Evolutionary conservation across 192 early-diverging fungal genomes (phyloP), one percentile per base, ranked within the genome.

Genomic region (Ramicandelaber brevisporus): DNA sequence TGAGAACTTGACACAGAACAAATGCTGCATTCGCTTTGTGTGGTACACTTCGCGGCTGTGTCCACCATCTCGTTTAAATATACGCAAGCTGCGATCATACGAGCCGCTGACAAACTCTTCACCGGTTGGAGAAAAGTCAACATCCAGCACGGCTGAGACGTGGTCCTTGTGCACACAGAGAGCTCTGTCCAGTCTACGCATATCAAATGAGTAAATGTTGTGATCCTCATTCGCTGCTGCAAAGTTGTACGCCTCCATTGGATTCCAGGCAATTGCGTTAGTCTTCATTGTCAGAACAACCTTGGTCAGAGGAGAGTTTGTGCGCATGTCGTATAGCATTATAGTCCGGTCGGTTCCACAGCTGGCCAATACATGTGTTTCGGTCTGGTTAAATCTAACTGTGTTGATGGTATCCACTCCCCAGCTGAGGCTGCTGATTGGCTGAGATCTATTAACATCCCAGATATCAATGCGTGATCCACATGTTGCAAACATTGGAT

Each of bases 241-340:
- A 57, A 99, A 96, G 40, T 72, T 85, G 49, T 79, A 89, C 3
- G 93, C 84, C 45, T 95, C 86, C 85, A 96, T 93, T 3, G 93
- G 93, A 47, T 99, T 99, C 93, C 93, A 99, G 10, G 80, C 55
- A 27, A 99, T 83, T 6, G 93, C 82, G 47, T 99, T 99, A 14
- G 84, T 81, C 33, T 68, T 68, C 59, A 89, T 53, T 25, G 65
- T 55, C 64, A 89, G 60, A 34, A 87, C 48, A 15, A 74, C 42
- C 48, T 96, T 96, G 14, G 69, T 58, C 22, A 99, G 53, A 1
- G 93, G 81, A 19, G 70, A 67, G 45, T 48, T 75, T 2, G 85
- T 84, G 34, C 93, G 59, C 36, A 93, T 50, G 43, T 99, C 93
- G 46, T 96, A 99, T 11, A 99, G 47, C 20, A 79, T 77, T 35